Percentiles rank a stretch among this genome's conserved stretches.
Conservation (phyloP, 257 asterid species). For the Salvia splendens region DNA sequence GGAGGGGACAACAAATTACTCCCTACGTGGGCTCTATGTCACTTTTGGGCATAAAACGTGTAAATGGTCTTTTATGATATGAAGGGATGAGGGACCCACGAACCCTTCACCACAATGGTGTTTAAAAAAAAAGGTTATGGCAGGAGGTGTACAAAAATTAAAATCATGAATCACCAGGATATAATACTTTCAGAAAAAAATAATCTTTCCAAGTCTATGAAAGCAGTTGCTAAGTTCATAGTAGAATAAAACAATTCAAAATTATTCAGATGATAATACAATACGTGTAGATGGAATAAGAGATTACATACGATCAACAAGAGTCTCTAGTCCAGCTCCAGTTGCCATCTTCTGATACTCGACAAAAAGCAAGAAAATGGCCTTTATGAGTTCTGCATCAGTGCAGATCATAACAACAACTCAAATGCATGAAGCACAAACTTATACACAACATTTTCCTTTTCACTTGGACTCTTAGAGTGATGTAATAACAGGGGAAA, state of each 20-base stretch:
- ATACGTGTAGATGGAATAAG: constrained; percentile 20
- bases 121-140: too few species aligned
- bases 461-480: not conserved
- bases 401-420: constrained; percentile 12
- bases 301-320: constrained; percentile 73
- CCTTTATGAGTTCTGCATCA: constrained; percentile 28
- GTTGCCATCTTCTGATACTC: constrained; percentile 51
- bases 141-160: not conserved
- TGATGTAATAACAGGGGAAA: not conserved
- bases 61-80: too few species aligned
- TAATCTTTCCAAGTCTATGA: constrained; percentile 11
- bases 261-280: constrained; percentile 12
- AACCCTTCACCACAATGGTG: too few species aligned
- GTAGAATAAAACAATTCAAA: not conserved
- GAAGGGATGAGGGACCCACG: too few species aligned
- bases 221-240: not conserved
- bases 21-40: too few species aligned
- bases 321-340: constrained; percentile 80
- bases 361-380: constrained; percentile 11
- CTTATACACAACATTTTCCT: not conserved
- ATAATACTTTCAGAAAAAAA: not conserved
- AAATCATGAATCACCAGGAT: not conserved
- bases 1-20: too few species aligned
- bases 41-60: too few species aligned
- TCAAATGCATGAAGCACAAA: not conserved